These are phyloP conservation scores for Trichoderma polysporum DNA, from an alignment of 2,329 filamentous ascomycete species.

Conservation along the genomic window DNA sequence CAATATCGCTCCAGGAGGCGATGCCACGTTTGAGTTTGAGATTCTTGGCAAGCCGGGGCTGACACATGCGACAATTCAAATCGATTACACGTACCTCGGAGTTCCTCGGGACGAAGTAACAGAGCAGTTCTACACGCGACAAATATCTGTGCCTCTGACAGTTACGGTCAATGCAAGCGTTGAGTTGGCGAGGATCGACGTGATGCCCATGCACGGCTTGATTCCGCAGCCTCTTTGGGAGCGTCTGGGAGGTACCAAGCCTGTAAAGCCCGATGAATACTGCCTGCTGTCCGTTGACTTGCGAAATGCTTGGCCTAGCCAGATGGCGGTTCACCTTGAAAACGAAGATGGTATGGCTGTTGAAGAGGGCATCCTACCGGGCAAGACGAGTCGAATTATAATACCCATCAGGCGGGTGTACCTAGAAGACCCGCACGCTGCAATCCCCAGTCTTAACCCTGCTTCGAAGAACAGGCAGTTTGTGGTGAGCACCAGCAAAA, in stretches of 20 bases:
- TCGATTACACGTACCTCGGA: conserved; percentile 84
- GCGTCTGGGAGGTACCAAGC: conserved; percentile 37
- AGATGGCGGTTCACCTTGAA: conserved; percentile 65
- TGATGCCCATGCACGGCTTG: conserved; percentile 68
- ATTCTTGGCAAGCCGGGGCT: conserved; percentile 84
- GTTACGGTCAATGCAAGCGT: conserved; percentile 92
- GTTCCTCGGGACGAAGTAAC: conserved; percentile 64
- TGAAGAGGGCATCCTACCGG: conserved; percentile 61
- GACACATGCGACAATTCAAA: conserved; percentile 73
- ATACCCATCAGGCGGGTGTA: conserved; percentile 74
- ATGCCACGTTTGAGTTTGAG: conserved; percentile 75
- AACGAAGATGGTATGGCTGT: conserved; percentile 50
- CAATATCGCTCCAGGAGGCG: conserved; percentile 66
- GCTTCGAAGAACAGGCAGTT: conserved; percentile 86
- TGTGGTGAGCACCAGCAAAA: conserved; percentile 77
- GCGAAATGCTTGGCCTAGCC: conserved; percentile 85
- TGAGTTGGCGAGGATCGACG: conserved; percentile 76
- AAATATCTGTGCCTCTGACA: conserved; percentile 75
- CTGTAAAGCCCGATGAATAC: conserved; percentile 57
- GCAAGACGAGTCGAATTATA: conserved; percentile 71
- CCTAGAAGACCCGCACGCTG: conserved; percentile 71
- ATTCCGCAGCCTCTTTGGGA: conserved; percentile 64
- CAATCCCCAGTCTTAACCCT: conserved; percentile 80
- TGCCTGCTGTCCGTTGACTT: conserved; percentile 81
- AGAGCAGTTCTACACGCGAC: conserved; percentile 78